Evolutionary conservation across 2,329 filamentous ascomycete species (phyloP), one percentile per base, ranked within the genome.

Genomic region (Diaporthe eres): DNA sequence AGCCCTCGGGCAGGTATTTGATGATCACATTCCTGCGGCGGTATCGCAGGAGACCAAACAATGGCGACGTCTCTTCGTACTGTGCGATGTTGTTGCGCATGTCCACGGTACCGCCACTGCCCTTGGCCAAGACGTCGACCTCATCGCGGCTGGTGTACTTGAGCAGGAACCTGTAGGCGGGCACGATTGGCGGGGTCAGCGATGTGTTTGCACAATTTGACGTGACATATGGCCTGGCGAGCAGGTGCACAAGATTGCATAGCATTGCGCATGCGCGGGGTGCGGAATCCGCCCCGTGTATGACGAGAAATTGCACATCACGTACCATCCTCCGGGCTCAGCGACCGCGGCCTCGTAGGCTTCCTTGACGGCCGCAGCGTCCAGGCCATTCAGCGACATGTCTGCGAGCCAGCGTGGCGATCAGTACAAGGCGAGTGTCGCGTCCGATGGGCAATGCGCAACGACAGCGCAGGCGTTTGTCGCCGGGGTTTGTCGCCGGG

Each of bases 331-430:
- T 87, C 95, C 96, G 75, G 95, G 92, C 85, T 98, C 97, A 76
- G 91, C 90, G 80, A 93, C 88, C 74, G 95, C 94, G 80, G 91
- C 88, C 82, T 96, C 94, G 86, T 98, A 93, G 81, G 96, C 95
- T 86, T 97, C 95, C 85, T 92, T 91, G 86, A 99, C 90, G 82
- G 92, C 90, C 80, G 90, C 87, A 86, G 92, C 90, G 87, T 98
- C 96, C 86, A 98, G 90, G 79, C 97, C 97, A 92, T 98, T 98
- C 85, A 98, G 90, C 88, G 96, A 98, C 96, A 98, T 98, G 80
- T 84, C 83, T 80, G 77, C 65, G 37, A 78, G 75, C 51, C 63
- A 44, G 55, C 37, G 39, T 72, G n/a, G 22, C 37, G 44, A 31
- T 61, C 44, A 58, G 42, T 71, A 13, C 25, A 15, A 4, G 51